These are phyloP conservation scores for Pisolithus microcarpus DNA, from an alignment of 768 basidiomycete species.

Conservation along the genomic window DNA sequence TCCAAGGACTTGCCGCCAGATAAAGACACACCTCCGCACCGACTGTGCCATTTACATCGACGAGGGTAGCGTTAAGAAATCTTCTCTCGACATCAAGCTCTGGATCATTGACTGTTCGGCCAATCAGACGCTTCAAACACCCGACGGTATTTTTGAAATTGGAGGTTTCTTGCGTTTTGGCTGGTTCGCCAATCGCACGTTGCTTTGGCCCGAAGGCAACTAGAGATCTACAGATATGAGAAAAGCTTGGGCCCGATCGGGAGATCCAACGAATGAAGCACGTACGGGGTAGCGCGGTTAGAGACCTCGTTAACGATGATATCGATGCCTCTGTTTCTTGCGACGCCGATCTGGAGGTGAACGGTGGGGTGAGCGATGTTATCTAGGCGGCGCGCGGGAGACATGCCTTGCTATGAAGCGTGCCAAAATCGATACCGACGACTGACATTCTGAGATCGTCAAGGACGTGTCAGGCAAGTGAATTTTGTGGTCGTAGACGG, in stretches of 20 bases:
- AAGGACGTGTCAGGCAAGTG: neutral
- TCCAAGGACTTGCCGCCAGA: constrained; percentile 5
- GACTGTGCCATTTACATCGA: constrained; percentile 77
- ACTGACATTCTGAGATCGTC: constrained; percentile 62
- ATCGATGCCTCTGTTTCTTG: constrained; percentile 93
- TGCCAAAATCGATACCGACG: constrained; percentile 92
- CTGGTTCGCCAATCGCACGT: constrained; percentile 86
- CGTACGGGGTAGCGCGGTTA: constrained; percentile 93
- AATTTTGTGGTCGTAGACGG: neutral
- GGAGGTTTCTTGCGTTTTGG: constrained; percentile 96
- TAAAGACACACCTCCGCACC: constrained; percentile 63
- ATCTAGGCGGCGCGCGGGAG: neutral
- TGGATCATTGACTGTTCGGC: constrained; percentile 69
- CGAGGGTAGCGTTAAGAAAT: constrained; percentile 80
- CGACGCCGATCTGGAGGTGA: constrained; percentile 76
- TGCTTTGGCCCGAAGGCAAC: constrained; percentile 92
- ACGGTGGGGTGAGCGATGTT: neutral
- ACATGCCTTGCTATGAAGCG: constrained; percentile 78
- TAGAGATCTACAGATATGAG: constrained; percentile 58
- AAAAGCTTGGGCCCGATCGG: neutral
- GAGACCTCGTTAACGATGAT: constrained; percentile 98
- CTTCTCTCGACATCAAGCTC: constrained; percentile 87
- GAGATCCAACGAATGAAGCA: constrained; percentile 11
- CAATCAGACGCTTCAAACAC: constrained; percentile 83
- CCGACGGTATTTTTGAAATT: constrained; percentile 98